Evolutionary conservation across 1,284 basidiomycete genomes (phyloP).

Genomic region (Moesziomyces antarcticus): DNA sequence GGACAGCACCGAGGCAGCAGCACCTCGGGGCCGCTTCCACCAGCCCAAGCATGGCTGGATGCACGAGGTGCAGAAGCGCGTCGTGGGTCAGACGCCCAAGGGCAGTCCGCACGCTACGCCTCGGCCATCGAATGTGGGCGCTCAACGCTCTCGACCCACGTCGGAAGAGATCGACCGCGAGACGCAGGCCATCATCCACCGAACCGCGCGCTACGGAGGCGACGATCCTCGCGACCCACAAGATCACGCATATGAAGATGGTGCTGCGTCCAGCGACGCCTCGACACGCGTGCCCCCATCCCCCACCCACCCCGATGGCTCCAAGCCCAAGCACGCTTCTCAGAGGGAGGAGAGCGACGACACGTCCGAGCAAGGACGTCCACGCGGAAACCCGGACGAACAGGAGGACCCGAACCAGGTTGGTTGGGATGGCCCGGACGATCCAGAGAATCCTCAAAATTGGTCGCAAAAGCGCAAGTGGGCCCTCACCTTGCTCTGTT

Average conservation of each 20-base stretch:
- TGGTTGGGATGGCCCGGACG: constrained; percentile 40
- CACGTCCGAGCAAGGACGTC: constrained; percentile 24
- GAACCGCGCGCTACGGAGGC: constrained; percentile 37
- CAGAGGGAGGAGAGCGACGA: constrained; percentile 5
- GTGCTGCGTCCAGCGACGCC: constrained; percentile 11
- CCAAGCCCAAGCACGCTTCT: constrained; percentile 14
- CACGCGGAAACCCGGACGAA: constrained; percentile 33
- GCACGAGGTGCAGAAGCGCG: constrained; percentile 22
- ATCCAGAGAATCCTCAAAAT: constrained; percentile 56
- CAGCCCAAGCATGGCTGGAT: constrained; percentile 34
- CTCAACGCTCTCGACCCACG: constrained; percentile 2
- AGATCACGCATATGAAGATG: constrained; percentile 20
- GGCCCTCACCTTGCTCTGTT: constrained; percentile 46
- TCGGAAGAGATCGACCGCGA: constrained; percentile 20
- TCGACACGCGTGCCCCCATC: constrained; percentile 31
- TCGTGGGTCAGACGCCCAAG: constrained; percentile 31
- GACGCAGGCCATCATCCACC: constrained; percentile 21
- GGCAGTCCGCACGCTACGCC: constrained; percentile 9
- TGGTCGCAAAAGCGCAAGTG: constrained; percentile 49
- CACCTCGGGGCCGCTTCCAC: constrained; percentile 8
- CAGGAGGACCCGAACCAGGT: constrained; percentile 34
- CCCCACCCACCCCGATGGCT: constrained; percentile 7
- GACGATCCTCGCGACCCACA: constrained; percentile 30
- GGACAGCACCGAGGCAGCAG: not conserved
- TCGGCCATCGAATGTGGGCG: constrained; percentile 1